Percentiles rank a stretch among this genome's conserved stretches.
These are phyloP conservation scores for Saturnispora halmiae DNA, from an alignment of 805 yeast genomes.

Conservation along the genomic window DNA sequence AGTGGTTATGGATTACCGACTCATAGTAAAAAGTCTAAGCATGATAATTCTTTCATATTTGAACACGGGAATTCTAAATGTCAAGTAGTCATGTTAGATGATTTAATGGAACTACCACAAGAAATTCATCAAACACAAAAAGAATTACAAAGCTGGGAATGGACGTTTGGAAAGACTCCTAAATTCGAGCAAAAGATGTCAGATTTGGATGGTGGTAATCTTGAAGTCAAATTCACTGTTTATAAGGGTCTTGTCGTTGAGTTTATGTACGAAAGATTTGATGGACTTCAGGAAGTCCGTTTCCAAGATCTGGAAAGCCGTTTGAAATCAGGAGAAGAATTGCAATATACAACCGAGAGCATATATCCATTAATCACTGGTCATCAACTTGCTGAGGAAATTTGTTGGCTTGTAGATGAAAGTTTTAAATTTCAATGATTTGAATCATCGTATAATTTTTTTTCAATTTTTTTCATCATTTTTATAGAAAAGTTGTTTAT, in stretches of 20 bases:
- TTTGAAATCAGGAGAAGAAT: constrained; percentile 4
- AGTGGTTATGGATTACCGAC: constrained; percentile 25
- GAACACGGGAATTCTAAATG: constrained; percentile 12
- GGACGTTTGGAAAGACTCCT: constrained; percentile 76
- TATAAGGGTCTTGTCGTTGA: constrained; percentile 37
- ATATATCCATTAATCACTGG: constrained; percentile 15
- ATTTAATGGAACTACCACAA: constrained; percentile 21
- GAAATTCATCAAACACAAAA: constrained; percentile 35
- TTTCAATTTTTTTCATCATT: background rate
- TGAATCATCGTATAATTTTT: constrained; percentile 10
- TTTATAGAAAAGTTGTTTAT: background rate
- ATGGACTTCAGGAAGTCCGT: constrained; percentile 10
- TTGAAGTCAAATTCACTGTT: constrained; percentile 33
- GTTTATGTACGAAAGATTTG: constrained; percentile 10
- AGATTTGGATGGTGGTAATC: constrained; percentile 27
- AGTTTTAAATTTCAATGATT: background rate
- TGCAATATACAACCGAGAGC: constrained; percentile 18
- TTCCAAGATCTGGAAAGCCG: constrained; percentile 13
- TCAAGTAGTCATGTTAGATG: constrained; percentile 22
- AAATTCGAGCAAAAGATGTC: constrained; percentile 51
- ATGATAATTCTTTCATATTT: constrained; percentile 11
- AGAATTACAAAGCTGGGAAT: constrained; percentile 50
- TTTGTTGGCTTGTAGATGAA: constrained; percentile 26
- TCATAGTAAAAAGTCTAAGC: constrained; percentile 1
- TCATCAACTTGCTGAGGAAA: constrained; percentile 10